A percentile compares a stretch with the other conserved stretches of the same genome.
These are phyloP conservation scores for Ustilago cynodontis DNA, from an alignment of 1,284 basidiomycete species.

Conservation along the genomic window DNA sequence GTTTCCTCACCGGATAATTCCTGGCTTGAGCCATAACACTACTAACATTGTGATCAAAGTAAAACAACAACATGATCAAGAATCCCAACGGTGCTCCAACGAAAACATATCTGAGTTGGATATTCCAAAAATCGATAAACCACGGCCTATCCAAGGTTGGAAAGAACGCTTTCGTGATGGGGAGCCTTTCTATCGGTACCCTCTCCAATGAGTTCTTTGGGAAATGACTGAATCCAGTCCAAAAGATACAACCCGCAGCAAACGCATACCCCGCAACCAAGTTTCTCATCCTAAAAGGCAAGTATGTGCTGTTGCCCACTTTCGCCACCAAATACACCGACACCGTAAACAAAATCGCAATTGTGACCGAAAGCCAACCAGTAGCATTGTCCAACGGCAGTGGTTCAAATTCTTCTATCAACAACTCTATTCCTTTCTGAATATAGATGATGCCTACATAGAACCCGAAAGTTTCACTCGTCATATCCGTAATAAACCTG, in stretches of 20 bases:
- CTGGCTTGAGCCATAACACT: conserved; percentile 89
- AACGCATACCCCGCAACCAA: conserved; percentile 70
- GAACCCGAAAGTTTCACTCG: conserved; percentile 93
- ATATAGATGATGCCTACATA: conserved; percentile 69
- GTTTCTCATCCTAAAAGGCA: conserved; percentile 70
- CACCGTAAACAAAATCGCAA: conserved; percentile 71
- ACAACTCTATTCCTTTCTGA: conserved; percentile 72
- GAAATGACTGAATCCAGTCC: conserved; percentile 71
- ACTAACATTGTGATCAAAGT: conserved; percentile 78
- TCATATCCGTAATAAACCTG: conserved; percentile 76
- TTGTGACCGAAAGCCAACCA: conserved; percentile 71
- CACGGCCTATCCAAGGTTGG: conserved; percentile 82
- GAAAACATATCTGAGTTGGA: conserved; percentile 89
- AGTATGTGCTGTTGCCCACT: conserved; percentile 61
- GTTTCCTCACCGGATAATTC: conserved; percentile 88
- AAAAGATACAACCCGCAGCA: conserved; percentile 70
- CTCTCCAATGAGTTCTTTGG: conserved; percentile 60
- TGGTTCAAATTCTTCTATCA: conserved; percentile 70
- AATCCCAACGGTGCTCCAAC: conserved; percentile 78
- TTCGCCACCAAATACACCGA: conserved; percentile 69
- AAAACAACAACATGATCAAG: conserved; percentile 69
- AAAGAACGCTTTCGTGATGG: conserved; percentile 67
- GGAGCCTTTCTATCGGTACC: conserved; percentile 62
- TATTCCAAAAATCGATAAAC: conserved; percentile 91
- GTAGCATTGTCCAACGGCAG: conserved; percentile 65